Evolutionary conservation across 192 early-diverging fungal species (phyloP).

Genomic region (Backusella parvicylindrica): DNA sequence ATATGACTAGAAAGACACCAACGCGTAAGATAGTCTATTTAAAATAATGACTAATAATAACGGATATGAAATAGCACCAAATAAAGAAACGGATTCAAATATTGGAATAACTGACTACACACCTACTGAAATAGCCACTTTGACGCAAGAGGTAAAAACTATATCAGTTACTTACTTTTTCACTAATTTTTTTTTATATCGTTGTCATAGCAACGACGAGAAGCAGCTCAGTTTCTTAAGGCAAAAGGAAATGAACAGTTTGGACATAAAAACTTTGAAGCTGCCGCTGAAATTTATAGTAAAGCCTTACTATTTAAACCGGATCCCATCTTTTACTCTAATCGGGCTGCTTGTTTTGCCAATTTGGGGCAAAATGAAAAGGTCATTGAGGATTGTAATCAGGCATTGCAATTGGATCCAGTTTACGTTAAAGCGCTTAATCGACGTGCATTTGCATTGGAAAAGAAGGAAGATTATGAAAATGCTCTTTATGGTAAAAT

Average conservation of each 20-base stretch:
- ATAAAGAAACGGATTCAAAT: background rate
- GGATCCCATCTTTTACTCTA: conserved; percentile 88
- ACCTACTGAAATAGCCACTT: conserved; percentile 39
- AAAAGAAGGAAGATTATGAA: conserved; percentile 43
- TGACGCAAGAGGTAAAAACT: conserved; percentile 37
- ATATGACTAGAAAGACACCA: conserved; percentile 32
- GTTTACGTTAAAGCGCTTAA: conserved; percentile 83
- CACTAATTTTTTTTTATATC: background rate
- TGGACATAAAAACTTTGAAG: conserved; percentile 73
- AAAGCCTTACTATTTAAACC: conserved; percentile 81
- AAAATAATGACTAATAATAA: background rate
- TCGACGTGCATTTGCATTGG: conserved; percentile 57
- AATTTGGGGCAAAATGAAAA: conserved; percentile 67
- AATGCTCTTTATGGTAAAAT: conserved; percentile 52
- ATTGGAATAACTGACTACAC: background rate
- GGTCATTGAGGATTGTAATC: conserved; percentile 84
- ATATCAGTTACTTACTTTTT: background rate
- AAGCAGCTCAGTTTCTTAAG: conserved; percentile 77
- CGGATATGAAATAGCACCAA: background rate
- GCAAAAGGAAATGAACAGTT: conserved; percentile 86
- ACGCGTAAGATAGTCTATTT: background rate
- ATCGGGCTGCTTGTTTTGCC: conserved; percentile 92
- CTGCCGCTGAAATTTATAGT: conserved; percentile 85
- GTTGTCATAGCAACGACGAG: conserved; percentile 43
- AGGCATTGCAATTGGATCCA: conserved; percentile 78